Evolutionary conservation across 2,329 filamentous ascomycete genomes (phyloP), one percentile per base, ranked within the genome.

Genomic region (Fusarium musae): DNA sequence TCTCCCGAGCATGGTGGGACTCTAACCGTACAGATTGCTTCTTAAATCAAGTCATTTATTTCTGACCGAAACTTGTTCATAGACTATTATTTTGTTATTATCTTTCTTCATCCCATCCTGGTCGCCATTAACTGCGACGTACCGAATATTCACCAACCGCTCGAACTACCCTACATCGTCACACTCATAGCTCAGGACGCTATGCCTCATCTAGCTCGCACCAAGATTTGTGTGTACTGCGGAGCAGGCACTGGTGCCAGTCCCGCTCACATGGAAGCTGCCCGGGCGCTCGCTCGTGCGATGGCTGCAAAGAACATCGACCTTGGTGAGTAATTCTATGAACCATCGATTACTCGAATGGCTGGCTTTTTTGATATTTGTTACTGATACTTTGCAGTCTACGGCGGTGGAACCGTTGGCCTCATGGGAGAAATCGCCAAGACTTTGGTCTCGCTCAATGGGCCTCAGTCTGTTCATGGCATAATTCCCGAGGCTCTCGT

Each of bases 391-490:
- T 68, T 63, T 76, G 43, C 40, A 90, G 95, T 98, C 71, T 99
- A 98, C 83, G 96, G 96, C 74, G 96, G 96, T 75, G 96, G 96
- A 78, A 98, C 96, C 5, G 90, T 94, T 39, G 96, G 96, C 11
- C 88, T 99, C 47, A 99, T 99, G 96, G 96, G 96, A 79, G 95
- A 98, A 80, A 83, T 98, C 12, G 94, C 96, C 47, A 92, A 92
- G 77, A 95, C 94, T 0, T 90, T 99, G 32, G 94, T 97, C 75
- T 87, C 92, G 0, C 89, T 98, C 70, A 91, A 92, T 6, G 96
- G 96, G 3, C 94, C 95, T 1, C 82, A 90, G 54, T 85, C 92
- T 15, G 96, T 98, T 13, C 96, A 98, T 84, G 96, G 96, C 79
- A 93, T 99, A 80, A 98, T 99, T 78, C 96, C 96, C 7, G 89